Conservation (phyloP, 495 filamentous ascomycete species). For the Podospora bellae-mahoneyi region DNA sequence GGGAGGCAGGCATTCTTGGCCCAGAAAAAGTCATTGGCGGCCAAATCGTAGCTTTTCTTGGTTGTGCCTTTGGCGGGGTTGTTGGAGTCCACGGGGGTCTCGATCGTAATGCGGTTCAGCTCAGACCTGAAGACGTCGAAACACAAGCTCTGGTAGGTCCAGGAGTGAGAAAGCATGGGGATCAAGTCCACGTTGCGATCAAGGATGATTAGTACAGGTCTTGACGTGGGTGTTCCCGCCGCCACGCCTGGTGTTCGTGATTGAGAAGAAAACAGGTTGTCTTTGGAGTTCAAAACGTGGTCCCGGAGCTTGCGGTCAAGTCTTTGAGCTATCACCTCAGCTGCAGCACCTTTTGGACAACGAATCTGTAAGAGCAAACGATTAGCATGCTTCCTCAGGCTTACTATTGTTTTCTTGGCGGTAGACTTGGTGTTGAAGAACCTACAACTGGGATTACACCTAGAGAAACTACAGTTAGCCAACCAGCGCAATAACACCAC, state of each 20-base stretch:
- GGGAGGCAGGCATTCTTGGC: slow-evolving; percentile 85
- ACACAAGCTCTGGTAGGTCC: slow-evolving; percentile 96
- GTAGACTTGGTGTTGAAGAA: not conserved
- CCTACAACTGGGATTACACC: slow-evolving; percentile 76
- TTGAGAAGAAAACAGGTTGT: slow-evolving; percentile 75
- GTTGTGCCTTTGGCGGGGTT: slow-evolving; percentile 66
- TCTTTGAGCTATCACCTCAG: slow-evolving; percentile 90
- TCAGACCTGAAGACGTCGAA: slow-evolving; percentile 71
- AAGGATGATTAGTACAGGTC: slow-evolving; percentile 83
- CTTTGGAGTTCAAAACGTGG: slow-evolving; percentile 94
- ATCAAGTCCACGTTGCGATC: slow-evolving; percentile 94
- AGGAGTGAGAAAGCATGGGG: slow-evolving; percentile 98
- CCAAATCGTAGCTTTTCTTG: slow-evolving; percentile 87
- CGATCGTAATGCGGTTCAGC: slow-evolving; percentile 93
- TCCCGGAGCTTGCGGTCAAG: slow-evolving; percentile 94
- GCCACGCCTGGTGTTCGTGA: slow-evolving; percentile 39
- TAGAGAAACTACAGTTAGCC: slow-evolving; percentile 24
- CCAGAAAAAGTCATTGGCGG: slow-evolving; percentile 95
- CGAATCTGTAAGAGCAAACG: slow-evolving; percentile 51
- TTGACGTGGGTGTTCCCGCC: slow-evolving; percentile 58
- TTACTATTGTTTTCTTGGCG: not conserved
- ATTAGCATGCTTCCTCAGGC: slow-evolving; percentile 1
- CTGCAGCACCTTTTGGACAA: slow-evolving; percentile 85
- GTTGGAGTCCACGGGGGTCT: slow-evolving; percentile 70
- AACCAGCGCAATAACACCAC: not conserved